A percentile compares a stretch with the other conserved stretches of the same genome.
Conservation (phyloP, 2,329 filamentous ascomycete species). For the Fusarium acutatum region DNA sequence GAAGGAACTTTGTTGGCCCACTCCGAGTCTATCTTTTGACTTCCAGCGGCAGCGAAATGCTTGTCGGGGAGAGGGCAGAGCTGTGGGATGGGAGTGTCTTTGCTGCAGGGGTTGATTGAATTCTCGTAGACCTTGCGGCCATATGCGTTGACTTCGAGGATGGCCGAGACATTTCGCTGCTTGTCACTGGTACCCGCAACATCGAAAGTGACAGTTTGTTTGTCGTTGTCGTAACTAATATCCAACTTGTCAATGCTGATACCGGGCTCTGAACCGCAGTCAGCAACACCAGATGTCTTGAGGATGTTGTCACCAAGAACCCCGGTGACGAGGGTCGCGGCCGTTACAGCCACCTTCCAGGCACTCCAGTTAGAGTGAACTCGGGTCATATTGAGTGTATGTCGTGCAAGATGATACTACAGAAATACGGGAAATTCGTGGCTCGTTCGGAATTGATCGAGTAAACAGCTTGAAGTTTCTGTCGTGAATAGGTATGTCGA, state of each 20-base stretch:
- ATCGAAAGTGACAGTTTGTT: conserved; percentile 80
- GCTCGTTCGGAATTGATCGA: conserved; percentile 29
- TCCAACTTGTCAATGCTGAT: conserved; percentile 78
- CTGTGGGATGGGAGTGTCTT: conserved; percentile 70
- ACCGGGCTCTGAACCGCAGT: conserved; percentile 65
- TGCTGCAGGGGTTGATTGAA: conserved; percentile 83
- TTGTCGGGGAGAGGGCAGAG: conserved; percentile 88
- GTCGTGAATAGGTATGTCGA: conserved; percentile 34
- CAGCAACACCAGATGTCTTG: conserved; percentile 80
- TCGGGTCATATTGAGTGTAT: conserved; percentile 46
- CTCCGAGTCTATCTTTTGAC: conserved; percentile 73
- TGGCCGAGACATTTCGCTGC: conserved; percentile 82
- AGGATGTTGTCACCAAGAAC: conserved; percentile 76
- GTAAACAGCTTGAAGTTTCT: conserved; percentile 26
- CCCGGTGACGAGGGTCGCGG: conserved; percentile 50
- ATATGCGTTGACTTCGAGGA: conserved; percentile 82
- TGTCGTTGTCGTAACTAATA: conserved; percentile 80
- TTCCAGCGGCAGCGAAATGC: conserved; percentile 76
- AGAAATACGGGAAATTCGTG: conserved; percentile 38
- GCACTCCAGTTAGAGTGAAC: conserved; percentile 41
- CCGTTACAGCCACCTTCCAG: conserved; percentile 47
- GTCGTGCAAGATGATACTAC: conserved; percentile 28
- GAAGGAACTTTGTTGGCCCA: conserved; percentile 81
- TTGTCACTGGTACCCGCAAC: conserved; percentile 78
- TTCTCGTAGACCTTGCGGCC: conserved; percentile 82